phyloP scores from a whole-genome alignment of 352 stramenopile genomes.

The Phytophthora litchii region DNA sequence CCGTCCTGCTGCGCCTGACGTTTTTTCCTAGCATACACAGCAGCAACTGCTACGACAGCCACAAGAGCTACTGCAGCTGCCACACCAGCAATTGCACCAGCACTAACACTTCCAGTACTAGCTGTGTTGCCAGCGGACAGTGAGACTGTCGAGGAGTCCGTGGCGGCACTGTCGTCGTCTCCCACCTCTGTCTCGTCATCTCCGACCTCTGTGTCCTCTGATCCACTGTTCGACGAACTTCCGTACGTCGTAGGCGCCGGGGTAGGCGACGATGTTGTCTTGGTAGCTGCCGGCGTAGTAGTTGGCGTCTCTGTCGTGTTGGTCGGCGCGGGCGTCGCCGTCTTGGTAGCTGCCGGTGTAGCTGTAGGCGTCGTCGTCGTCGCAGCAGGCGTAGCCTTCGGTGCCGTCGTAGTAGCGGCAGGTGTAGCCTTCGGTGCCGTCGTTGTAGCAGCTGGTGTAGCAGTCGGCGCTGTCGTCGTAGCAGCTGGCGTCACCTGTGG shows the following conservation, averaged over 20 bases:
- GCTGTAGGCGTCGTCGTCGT: constrained; percentile 14
- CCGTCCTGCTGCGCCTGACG: constrained; percentile 4
- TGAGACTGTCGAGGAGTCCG: constrained; percentile 21
- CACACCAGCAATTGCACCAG: constrained; percentile 7
- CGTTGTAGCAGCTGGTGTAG: constrained; percentile 22
- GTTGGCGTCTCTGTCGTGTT: constrained; percentile 24
- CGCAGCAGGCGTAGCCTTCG: constrained; percentile 15
- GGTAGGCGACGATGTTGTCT: constrained; percentile 21
- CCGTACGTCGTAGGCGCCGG: constrained; percentile 18
- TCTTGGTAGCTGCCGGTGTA: constrained; percentile 24
- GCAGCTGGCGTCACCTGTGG: constrained; percentile 25
- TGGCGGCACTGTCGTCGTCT: constrained; percentile 1
- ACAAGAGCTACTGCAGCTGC: constrained; percentile 20
- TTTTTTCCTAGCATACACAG: constrained; percentile 28
- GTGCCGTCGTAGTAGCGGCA: constrained; percentile 12
- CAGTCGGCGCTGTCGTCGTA: constrained; percentile 22
- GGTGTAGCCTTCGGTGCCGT: constrained; percentile 19
- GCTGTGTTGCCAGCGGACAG: constrained; percentile 14
- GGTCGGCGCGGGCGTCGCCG: constrained; percentile 21
- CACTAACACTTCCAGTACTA: neutral
- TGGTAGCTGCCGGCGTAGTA: constrained; percentile 27
- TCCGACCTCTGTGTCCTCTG: constrained; percentile 17
- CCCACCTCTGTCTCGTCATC: constrained; percentile 13
- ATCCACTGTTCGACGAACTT: constrained; percentile 19
- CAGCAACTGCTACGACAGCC: constrained; percentile 11